Base-by-base conservation (phyloP, 441 rosid species). In the Adansonia madagascariensis region DNA sequence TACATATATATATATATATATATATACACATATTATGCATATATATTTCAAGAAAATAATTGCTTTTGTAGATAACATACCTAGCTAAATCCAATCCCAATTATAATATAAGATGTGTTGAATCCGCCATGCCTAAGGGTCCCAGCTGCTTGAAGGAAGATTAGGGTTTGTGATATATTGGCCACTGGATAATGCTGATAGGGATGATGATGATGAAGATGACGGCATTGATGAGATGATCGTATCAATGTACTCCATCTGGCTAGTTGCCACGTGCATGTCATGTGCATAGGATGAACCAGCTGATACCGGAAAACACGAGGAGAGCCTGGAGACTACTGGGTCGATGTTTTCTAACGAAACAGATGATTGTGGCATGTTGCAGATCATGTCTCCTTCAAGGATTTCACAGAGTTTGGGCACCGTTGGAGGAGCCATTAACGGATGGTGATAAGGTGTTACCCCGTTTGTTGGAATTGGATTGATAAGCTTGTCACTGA, bases 81-180 rank as follows among this genome's bases (percentile, higher is more conserved):
- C 80, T 76, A 73, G 43, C 56, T 41, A 39, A 27, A 72, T 49
- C 15, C 63, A 35, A 41, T 14, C 65, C 56, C 66, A 66, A 61
- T 49, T 14, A 72, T 72, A 17, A 18, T 10, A 41, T 20, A 20
- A 41, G 65, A 73, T 53, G 49, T 31, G 44, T 31, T 52, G 47
- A 55, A 57, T 74, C 77, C 39, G 14, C 44, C 59, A 60, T 44
- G 76, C 77, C 88, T 87, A 88, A 61, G 87, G 88, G 80, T 84
- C 88, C 89, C 92, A 89, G 87, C 85, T 85, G 81, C 75, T 63
- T 27, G 87, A 80, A 78, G 84, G 62, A 78, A 78, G 81, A 76
- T 78, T 88, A 86, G 92, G 93, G 91, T 89, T 89, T 82, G 85
- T 77, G 77, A 76, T 77, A 74, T 84, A 89, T 78, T 86, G 89